These are phyloP conservation scores for Venturiaceae sp. DNA, from an alignment of 2,329 filamentous ascomycete species.

Conservation along the genomic window DNA sequence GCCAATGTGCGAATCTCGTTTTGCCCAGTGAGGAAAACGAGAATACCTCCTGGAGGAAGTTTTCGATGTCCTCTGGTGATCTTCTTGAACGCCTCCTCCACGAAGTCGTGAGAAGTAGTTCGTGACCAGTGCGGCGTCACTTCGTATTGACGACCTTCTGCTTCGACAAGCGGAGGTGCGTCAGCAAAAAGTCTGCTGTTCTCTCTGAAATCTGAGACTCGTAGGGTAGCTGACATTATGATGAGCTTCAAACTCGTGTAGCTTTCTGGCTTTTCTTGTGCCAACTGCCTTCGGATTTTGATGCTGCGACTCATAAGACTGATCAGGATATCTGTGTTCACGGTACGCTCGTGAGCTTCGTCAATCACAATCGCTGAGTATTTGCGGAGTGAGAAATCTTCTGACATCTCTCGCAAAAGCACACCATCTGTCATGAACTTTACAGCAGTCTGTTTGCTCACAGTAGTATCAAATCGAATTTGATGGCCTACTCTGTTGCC, in stretches of 20 bases:
- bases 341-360: conserved; percentile 92
- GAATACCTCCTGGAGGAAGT: conserved; percentile 78
- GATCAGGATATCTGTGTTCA: conserved; percentile 97
- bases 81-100: conserved; percentile 83
- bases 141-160: conserved; percentile 83
- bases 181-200: conserved; percentile 69
- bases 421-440: conserved; percentile 99
- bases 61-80: conserved; percentile 81
- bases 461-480: conserved; percentile 86
- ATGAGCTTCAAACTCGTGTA: conserved; percentile 76
- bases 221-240: conserved; percentile 95
- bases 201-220: conserved; percentile 81
- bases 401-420: conserved; percentile 77
- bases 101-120: conserved; percentile 74
- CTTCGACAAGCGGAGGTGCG: conserved; percentile 75
- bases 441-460: conserved; percentile 70
- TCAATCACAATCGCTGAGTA: conserved; percentile 94
- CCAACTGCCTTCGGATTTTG: conserved; percentile 65
- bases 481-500: conserved; percentile 75
- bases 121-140: conserved; percentile 86
- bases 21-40: conserved; percentile 91
- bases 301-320: conserved; percentile 93
- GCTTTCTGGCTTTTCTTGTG: conserved; percentile 57
- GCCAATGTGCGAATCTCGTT: conserved; percentile 82
- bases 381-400: conserved; percentile 73